Evolutionary conservation across 495 filamentous ascomycete species (phyloP), one percentile per base, ranked within the genome.

Genomic region (Thermochaetoides thermophila): DNA sequence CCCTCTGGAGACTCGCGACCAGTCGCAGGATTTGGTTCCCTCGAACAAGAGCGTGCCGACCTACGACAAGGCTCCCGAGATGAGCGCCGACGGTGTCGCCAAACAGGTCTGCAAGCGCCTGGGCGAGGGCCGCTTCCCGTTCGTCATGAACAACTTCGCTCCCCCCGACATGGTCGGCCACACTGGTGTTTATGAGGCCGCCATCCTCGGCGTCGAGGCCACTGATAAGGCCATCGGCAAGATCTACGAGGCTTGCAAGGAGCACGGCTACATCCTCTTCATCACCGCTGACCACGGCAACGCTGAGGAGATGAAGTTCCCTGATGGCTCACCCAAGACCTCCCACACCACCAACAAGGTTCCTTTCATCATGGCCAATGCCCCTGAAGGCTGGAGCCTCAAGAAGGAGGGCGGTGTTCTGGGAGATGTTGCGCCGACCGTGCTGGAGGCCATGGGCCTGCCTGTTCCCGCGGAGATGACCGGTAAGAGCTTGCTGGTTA

Each of bases 61-160:
- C 21, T 97, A 97, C 60, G 89, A 97, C 58, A 68, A 81, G 45
- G 73, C 93, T 17, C 89, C 89, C n/a, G 78, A 86, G 63, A 97
- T 97, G 89, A 89, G 81, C 48, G 85, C 85, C 27, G 77, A 72
- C 33, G 80, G 62, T 12, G 89, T 97, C 8, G 91, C 81, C 12
- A 66, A 89, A 41, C 84, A 89, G 64, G 74, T 93, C 37, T 68
- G 66, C 57, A 81, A 86, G 62, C 73, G 86, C 34, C 78, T 97
- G 45, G 68, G 52, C 10, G 79, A 84, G 59, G 67, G 71, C 46
- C 72, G 78, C 42, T 89, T 86, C 60, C 83, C 85, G 49, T 95
- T 97, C 50, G 61, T 97, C 49, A 97, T 97, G 89, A 95, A 96
- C 76, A 97, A 97, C 72, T 96, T 97, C 55, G 89, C 89, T 19